These are phyloP conservation scores for Clarireedia homoeocarpa DNA, from an alignment of 2,329 filamentous ascomycete species.

Conservation along the genomic window DNA sequence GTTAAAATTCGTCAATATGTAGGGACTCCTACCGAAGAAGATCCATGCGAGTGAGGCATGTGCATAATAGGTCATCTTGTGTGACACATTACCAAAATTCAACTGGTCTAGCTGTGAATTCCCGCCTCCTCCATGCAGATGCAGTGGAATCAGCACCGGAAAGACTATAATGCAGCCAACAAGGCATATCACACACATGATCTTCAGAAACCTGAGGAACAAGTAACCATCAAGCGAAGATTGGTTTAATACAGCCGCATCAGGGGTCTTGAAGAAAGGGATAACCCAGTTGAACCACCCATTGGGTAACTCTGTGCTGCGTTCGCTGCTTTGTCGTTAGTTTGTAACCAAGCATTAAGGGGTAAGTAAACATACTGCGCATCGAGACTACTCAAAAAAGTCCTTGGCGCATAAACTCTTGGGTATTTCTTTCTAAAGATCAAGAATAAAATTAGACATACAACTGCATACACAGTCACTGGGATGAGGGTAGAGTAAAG, in stretches of 20 bases:
- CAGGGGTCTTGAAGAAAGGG: conserved; percentile 28
- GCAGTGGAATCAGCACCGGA: conserved; percentile 58
- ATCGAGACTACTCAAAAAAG: conserved; percentile 41
- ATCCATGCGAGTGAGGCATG: conserved; percentile 56
- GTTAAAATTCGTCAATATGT: background rate
- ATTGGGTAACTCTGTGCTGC: conserved; percentile 23
- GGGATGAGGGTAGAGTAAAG: conserved; percentile 47
- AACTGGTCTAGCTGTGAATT: conserved; percentile 50
- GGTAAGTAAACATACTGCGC: conserved; percentile 34
- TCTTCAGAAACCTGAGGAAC: conserved; percentile 57
- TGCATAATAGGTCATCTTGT: conserved; percentile 44
- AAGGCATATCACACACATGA: conserved; percentile 50
- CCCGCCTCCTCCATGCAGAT: conserved; percentile 50
- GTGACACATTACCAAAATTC: conserved; percentile 49
- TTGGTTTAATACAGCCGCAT: conserved; percentile 47
- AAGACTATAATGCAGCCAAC: conserved; percentile 55
- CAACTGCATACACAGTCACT: conserved; percentile 38
- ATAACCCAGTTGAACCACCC: conserved; percentile 32
- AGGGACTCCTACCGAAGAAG: conserved; percentile 40
- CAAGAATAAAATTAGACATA: conserved; percentile 46
- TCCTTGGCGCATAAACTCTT: conserved; percentile 49
- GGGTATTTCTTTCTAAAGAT: conserved; percentile 39
- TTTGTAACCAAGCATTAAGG: background rate
- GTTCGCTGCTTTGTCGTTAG: conserved; percentile 24
- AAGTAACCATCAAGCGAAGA: conserved; percentile 60